phyloP scores from a whole-genome alignment of 75 land plant species.

The Cupressus sempervirens region DNA sequence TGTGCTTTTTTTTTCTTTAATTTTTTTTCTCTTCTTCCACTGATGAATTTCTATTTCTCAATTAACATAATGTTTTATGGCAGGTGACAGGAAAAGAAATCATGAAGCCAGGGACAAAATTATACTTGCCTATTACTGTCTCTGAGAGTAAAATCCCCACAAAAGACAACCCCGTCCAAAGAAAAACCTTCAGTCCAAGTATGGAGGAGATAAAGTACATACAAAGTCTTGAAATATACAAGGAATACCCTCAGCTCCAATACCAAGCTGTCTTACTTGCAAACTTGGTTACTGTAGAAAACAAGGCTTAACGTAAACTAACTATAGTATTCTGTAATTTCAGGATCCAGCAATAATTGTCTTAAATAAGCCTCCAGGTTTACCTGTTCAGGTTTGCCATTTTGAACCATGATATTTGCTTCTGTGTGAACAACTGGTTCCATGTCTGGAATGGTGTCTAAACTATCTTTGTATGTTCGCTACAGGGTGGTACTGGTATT shows the following conservation, averaged over 20 bases:
- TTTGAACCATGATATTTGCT: neutral
- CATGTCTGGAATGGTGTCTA: neutral
- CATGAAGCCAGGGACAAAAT: conserved; percentile 47
- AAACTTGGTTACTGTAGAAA: neutral
- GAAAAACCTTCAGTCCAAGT: conserved; percentile 15
- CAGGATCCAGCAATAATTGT: conserved; percentile 80
- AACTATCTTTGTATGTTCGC: neutral
- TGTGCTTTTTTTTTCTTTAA: neutral
- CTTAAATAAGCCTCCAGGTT: conserved; percentile 80
- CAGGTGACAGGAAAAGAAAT: conserved; percentile 72
- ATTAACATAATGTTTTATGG: neutral
- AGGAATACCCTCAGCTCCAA: conserved; percentile 34
- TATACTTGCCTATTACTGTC: conserved; percentile 55
- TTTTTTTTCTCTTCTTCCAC: neutral
- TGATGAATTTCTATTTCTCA: neutral
- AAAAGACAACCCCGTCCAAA: neutral
- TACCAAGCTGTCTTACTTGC: neutral
- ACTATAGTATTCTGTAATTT: conserved; percentile 12
- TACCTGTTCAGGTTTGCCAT: conserved; percentile 80
- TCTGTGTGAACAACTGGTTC: neutral
- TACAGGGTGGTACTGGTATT: conserved; percentile 81
- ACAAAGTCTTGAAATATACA: conserved; percentile 57
- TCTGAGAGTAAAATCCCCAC: conserved; percentile 16
- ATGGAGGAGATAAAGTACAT: conserved; percentile 51
- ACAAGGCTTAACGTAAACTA: neutral